Conservation (phyloP, 345 rosid genomes). For the Syzygium grande region DNA sequence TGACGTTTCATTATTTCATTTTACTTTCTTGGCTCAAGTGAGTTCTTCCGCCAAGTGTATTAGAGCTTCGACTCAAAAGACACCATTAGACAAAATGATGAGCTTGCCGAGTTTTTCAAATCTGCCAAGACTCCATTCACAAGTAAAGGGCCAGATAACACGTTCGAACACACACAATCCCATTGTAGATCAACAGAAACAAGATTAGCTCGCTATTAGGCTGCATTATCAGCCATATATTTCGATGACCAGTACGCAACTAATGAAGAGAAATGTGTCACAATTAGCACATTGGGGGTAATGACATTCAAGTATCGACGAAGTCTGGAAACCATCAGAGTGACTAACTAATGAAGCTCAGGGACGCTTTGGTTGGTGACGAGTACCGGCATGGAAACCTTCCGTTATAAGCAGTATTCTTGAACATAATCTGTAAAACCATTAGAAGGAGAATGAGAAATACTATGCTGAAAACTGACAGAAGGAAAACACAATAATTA, state of each 20-base stretch:
- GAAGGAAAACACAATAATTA: not conserved
- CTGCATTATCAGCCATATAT: not conserved
- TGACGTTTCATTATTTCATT: not conserved
- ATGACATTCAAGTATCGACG: not conserved
- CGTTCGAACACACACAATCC: not conserved
- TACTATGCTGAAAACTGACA: not conserved
- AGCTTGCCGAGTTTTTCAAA: not conserved
- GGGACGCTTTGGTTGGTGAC: slow-evolving; percentile 22
- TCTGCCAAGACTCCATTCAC: not conserved
- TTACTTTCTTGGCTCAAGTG: not conserved
- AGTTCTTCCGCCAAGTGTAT: not conserved
- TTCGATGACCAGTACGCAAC: not conserved
- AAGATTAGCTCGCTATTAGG: not conserved
- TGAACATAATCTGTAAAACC: slow-evolving; percentile 58
- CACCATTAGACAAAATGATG: not conserved
- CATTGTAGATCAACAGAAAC: not conserved
- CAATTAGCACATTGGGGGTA: not conserved
- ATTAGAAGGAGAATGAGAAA: not conserved
- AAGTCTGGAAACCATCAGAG: not conserved
- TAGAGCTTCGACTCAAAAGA: not conserved
- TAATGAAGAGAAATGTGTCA: not conserved
- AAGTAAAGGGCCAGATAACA: not conserved
- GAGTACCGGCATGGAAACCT: slow-evolving; percentile 70
- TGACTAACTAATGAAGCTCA: not conserved
- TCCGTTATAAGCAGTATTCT: slow-evolving; percentile 73